Conservation (phyloP, 1,284 basidiomycete genomes). For the Retiboletus flavoniger region DNA sequence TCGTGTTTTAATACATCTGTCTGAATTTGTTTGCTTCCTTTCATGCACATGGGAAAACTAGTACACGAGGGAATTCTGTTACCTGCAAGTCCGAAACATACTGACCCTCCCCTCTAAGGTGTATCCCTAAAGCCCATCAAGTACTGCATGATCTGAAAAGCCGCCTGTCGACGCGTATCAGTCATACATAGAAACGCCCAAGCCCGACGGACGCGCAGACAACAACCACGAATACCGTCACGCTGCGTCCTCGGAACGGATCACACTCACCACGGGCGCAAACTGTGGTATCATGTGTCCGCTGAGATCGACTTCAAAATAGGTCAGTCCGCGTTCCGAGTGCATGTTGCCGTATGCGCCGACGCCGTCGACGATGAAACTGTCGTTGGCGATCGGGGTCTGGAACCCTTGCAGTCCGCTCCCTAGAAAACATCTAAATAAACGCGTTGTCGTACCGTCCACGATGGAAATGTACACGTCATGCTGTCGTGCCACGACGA, state of each 20-base stretch:
- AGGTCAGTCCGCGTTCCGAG: constrained; percentile 65
- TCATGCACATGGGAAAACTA: neutral
- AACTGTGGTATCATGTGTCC: constrained; percentile 76
- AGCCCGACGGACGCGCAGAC: too few species aligned
- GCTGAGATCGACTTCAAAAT: constrained; percentile 60
- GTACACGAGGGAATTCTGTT: too few species aligned
- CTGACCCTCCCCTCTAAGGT: constrained; percentile 29
- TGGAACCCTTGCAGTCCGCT: constrained; percentile 70
- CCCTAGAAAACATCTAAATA: constrained; percentile 40
- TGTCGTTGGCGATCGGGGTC: constrained; percentile 60
- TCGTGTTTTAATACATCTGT: neutral
- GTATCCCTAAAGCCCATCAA: constrained; percentile 61
- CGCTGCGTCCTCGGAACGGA: neutral
- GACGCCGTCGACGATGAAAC: constrained; percentile 66
- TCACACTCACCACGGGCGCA: constrained; percentile 54
- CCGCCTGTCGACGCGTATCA: constrained; percentile 41
- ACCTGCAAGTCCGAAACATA: neutral
- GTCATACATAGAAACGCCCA: neutral
- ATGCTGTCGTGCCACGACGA: constrained; percentile 44
- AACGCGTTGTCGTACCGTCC: neutral
- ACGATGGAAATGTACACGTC: constrained; percentile 52
- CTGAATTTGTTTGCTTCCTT: neutral
- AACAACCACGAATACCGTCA: neutral
- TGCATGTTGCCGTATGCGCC: constrained; percentile 65
- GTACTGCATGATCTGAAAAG: constrained; percentile 69